Percentiles rank a stretch among this genome's conserved stretches.
Conservation (phyloP, 495 filamentous ascomycete genomes). For the Lasiosphaeria miniovina region DNA sequence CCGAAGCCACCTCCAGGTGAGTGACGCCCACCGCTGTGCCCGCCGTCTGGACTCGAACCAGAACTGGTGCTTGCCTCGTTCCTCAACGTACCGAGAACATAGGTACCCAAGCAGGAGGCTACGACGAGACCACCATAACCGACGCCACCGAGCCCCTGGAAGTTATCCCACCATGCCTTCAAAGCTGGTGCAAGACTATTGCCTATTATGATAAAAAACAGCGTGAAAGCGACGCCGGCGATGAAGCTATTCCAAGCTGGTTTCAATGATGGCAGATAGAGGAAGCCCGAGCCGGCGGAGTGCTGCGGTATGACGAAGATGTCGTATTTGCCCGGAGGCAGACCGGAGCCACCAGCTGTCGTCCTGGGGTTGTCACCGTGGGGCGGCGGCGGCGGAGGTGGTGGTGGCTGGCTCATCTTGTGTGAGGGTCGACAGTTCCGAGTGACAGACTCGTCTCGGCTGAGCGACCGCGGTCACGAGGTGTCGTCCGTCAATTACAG, state of each 20-base stretch:
- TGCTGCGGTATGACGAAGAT: constrained; percentile 97
- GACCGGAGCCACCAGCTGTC: constrained; percentile 43
- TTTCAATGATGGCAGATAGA: constrained; percentile 87
- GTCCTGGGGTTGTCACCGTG: constrained; percentile 65
- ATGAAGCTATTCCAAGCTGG: constrained; percentile 87
- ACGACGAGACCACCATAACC: constrained; percentile 59
- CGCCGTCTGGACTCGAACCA: background rate
- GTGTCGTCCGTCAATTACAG: background rate
- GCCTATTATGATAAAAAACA: constrained; percentile 64
- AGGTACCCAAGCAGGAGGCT: constrained; percentile 65
- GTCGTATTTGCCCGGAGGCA: constrained; percentile 85
- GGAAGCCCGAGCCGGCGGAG: constrained; percentile 82
- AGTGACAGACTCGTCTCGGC: constrained; percentile 6
- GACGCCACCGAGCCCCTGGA: constrained; percentile 58
- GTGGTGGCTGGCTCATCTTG: constrained; percentile 47
- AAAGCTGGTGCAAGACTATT: constrained; percentile 66
- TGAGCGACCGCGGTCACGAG: background rate
- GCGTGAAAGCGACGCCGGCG: constrained; percentile 72
- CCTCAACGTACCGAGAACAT: constrained; percentile 60
- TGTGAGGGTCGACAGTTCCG: constrained; percentile 21
- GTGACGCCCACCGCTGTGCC: constrained; percentile 1
- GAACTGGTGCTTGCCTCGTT: background rate
- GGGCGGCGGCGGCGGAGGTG: constrained; percentile 52
- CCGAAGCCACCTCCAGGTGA: constrained; percentile 20
- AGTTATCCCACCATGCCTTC: constrained; percentile 62